A percentile compares a stretch with the other conserved stretches of the same genome.
Evolutionary conservation across 805 yeast genomes (phyloP).

Genomic region (Priceomyces haplophilus): DNA sequence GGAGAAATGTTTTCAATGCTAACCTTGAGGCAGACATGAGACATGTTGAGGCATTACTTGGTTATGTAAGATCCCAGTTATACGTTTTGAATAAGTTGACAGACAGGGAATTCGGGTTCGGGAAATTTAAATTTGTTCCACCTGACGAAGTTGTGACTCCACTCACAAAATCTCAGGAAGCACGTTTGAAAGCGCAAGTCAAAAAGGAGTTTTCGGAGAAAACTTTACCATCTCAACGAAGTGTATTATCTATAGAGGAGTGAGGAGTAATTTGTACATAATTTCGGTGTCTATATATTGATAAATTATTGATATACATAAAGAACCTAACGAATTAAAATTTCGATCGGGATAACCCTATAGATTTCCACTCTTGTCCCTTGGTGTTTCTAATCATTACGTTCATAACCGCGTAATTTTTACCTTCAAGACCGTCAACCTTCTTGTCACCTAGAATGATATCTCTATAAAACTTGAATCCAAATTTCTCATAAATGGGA

Average conservation of each 20-base stretch:
- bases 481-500: slow-evolving; percentile 53
- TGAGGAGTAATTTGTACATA: slow-evolving; percentile 10
- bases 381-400: slow-evolving; percentile 40
- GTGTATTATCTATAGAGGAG: slow-evolving; percentile 42
- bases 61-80: slow-evolving; percentile 84
- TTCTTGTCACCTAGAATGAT: slow-evolving; percentile 41
- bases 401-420: slow-evolving; percentile 41
- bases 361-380: slow-evolving; percentile 33
- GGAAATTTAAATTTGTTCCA: slow-evolving; percentile 79
- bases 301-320: neutral
- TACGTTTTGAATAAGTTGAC: slow-evolving; percentile 82
- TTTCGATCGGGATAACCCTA: neutral
- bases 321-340: neutral
- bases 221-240: slow-evolving; percentile 58
- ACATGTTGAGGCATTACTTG: slow-evolving; percentile 84
- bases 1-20: slow-evolving; percentile 92
- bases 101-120: slow-evolving; percentile 91
- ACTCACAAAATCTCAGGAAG: slow-evolving; percentile 63
- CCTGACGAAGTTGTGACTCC: slow-evolving; percentile 77
- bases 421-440: slow-evolving; percentile 29
- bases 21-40: slow-evolving; percentile 76
- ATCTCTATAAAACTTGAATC: slow-evolving; percentile 48
- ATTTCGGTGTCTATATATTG: neutral
- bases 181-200: slow-evolving; percentile 47
- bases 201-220: slow-evolving; percentile 51